Evolutionary conservation across 106 monocot genomes (phyloP), one percentile per base, ranked within the genome.

Genomic region (Apostasia shenzhenica): DNA sequence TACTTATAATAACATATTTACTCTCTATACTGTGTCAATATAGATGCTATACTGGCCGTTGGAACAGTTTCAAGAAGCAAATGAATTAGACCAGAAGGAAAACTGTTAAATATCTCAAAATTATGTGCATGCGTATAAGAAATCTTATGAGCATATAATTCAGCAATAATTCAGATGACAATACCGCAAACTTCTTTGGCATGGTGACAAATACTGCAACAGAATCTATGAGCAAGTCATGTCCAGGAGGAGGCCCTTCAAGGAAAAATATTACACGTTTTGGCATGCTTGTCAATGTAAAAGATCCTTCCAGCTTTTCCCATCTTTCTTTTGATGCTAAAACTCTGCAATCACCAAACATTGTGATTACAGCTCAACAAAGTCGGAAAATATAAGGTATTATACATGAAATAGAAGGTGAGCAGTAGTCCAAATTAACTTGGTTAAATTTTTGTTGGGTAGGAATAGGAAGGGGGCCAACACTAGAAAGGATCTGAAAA

Each of bases 191-290:
- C 38, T 60, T 61, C 52, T 48, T 72, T 12, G 42, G 42, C 54
- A n/a, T 14, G 10, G 76, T 68, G 48, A 2, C 43, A 55, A 54
- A 72, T 4, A 73, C 63, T 53, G 54, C 43, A 11, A 83, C 78
- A 66, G 82, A 83, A 75, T 71, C 78, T 59, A 83, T 67, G 41
- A 78, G 78, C 49, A 83, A n/a, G 39, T 83, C 82, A 53, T 67
- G 38, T n/a, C 82, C 75, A 66, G 75, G 67, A 67, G 78, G 55
- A 56, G 82, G 82, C 14, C 82, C 78, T 71, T 83, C 82, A 14
- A 83, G 67, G 67, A 66, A 83, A 41, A 83, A 75, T 42, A 83
- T 50, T 5, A 83, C 71, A 13, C 57, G 74, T 3, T 67, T 45
- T n/a, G 82, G 78, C 59, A 74, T 67, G 12, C 14, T 74, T 2